Evolutionary conservation across 2,329 filamentous ascomycete species (phyloP), one percentile per base, ranked within the genome.

Genomic region (Claviceps sp.): DNA sequence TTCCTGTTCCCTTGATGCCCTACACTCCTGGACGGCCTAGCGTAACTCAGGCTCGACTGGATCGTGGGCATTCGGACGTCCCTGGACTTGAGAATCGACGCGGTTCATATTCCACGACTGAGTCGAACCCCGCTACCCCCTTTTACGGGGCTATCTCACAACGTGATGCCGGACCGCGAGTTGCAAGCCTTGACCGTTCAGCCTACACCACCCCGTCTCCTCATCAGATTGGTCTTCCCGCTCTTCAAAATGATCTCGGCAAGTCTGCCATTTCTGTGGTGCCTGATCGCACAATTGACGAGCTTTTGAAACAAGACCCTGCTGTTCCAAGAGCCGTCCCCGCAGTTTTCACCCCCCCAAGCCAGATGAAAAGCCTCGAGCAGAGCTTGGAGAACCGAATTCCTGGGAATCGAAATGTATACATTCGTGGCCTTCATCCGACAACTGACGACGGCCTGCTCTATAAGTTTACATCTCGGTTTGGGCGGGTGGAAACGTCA

Each of bases 391-490:
- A 95, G 70, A 97, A 97, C 63, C 86, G 89, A 54, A 93, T 84
- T 53, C 73, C 87, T 47, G 90, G 90, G 45, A 95, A 97, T 64
- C 93, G 89, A 57, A 98, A 98, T 63, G 91, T 98, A 58, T 98
- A 98, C 73, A 96, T 98, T 57, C 88, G 93, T 55, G 94, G 94
- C 18, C 84, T 98, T 56, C 87, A 95, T 57, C 91, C 93, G 0
- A 91, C 94, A 61, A 98, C 91, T 0, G 93, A 94, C 48, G 93
- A 98, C 62, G 87, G 94, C 48, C 84, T 94, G 64, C 74, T 98
- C 18, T 79, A 86, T 60, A 76, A 77, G 44, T 97, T 93, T 70
- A 85, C 91, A 44, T 76, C 81, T 59, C 87, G 91, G 49, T 98
- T 97, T 64, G 94, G 93, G 43, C 83, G 85, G 55, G 93, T 98